Percentiles rank a stretch among this genome's conserved stretches.
phyloP scores from a whole-genome alignment of 106 monocot species.

The Dendrobium catenatum region DNA sequence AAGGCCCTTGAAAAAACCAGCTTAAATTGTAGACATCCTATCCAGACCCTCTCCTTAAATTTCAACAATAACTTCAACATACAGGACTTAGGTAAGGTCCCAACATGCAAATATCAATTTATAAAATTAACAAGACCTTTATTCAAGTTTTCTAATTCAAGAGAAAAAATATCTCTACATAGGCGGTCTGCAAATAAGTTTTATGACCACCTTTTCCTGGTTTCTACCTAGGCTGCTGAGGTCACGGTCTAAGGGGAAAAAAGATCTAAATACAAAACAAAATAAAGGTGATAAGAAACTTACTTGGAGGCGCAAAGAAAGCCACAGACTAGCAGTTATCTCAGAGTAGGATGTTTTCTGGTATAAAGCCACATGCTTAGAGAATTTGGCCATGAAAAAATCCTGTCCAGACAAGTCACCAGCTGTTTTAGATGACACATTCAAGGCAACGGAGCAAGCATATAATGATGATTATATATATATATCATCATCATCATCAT shows the following conservation, averaged over 20 bases:
- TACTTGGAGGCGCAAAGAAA: constrained; percentile 96
- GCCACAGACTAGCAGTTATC: constrained; percentile 78
- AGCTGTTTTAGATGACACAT: constrained; percentile 7
- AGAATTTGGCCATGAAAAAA: constrained; percentile 71
- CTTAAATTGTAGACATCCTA: neutral
- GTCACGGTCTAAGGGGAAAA: neutral
- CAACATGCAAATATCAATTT: neutral
- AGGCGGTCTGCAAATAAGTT: neutral
- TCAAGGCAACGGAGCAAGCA: neutral
- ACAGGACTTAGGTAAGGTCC: neutral
- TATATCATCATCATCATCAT: no score
- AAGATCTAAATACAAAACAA: neutral
- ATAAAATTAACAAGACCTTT: neutral
- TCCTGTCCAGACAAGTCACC: constrained; percentile 43
- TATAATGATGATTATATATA: no score
- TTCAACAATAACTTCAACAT: neutral
- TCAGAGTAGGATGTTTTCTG: constrained; percentile 87
- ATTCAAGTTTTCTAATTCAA: neutral
- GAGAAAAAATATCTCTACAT: neutral
- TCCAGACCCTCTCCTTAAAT: neutral
- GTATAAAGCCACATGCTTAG: constrained; percentile 55
- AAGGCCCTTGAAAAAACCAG: neutral
- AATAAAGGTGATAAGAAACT: constrained; percentile 8
- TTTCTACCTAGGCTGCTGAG: neutral
- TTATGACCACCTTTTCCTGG: neutral